Conservation (phyloP, 805 yeast species). For the Cyberlindnera mrakii region DNA sequence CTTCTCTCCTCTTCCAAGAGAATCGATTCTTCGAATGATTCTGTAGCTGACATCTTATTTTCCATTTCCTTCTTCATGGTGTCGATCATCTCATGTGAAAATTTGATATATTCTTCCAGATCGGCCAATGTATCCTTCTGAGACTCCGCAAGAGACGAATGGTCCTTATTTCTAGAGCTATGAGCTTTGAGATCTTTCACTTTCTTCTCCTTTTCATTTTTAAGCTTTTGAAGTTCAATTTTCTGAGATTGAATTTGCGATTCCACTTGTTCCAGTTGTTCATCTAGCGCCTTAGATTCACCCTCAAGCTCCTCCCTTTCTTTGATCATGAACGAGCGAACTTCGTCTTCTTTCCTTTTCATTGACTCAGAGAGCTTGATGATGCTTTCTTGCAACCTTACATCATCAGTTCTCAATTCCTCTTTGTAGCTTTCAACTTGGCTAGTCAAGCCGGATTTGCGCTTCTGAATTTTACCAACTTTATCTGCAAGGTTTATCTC, state of each 20-base stretch:
- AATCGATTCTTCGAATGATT: slow-evolving; percentile 31
- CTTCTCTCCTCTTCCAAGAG: slow-evolving; percentile 49
- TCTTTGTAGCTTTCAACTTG: slow-evolving; percentile 27
- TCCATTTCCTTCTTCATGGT: slow-evolving; percentile 16
- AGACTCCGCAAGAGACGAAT: slow-evolving; percentile 3
- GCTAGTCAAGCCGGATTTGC: slow-evolving; percentile 23
- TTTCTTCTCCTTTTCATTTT: background rate
- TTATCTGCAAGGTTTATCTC: slow-evolving; percentile 32
- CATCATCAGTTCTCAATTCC: slow-evolving; percentile 20
- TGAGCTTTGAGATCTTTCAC: background rate
- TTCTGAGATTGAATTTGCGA: slow-evolving; percentile 12
- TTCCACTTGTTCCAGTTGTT: background rate
- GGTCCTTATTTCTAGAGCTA: slow-evolving; percentile 4
- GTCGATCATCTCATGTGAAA: slow-evolving; percentile 12
- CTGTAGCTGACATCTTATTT: slow-evolving; percentile 26
- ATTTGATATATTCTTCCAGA: slow-evolving; percentile 1
- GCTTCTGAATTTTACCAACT: slow-evolving; percentile 25
- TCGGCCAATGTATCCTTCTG: slow-evolving; percentile 13
- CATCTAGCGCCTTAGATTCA: slow-evolving; percentile 2
- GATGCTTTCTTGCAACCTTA: slow-evolving; percentile 11
- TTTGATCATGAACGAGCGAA: slow-evolving; percentile 21
- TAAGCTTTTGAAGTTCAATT: background rate
- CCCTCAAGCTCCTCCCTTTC: slow-evolving; percentile 5
- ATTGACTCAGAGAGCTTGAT: slow-evolving; percentile 19
- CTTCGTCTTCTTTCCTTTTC: slow-evolving; percentile 21